Base-by-base conservation (phyloP, 129 eudicot genomes). In the Ambrosia trifida region DNA sequence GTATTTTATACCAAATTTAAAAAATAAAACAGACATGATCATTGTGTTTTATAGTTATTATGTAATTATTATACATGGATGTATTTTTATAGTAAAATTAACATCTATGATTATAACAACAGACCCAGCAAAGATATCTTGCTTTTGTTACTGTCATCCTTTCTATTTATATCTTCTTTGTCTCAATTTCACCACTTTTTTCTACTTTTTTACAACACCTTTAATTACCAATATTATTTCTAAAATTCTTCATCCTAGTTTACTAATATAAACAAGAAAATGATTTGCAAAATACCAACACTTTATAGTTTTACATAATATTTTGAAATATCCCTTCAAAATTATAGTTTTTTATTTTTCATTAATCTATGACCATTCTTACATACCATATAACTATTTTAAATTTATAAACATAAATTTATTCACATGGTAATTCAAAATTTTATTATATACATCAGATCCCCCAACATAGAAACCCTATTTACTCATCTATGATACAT, bases 121-220 rank as follows among this genome's bases (percentile, higher is more conserved):
- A 70, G 61, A 70, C 76, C 72, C 76, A 70, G 70, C 72, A 77
- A 77, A 69, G 66, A 77, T 64, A 70, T 70, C 40, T 70, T 77
- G 43, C 75, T 63, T 60, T 61, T 62, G 76, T 77, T 75, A 54
- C 56, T 75, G 79, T 75, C 79, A 66, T 75, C 73, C 73, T 66
- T 75, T 75, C 65, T 16, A 24, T 66, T 11, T 75, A 67, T 75
- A 53, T 66, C 57, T 75, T 66, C 28, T 76, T 76, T 47, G 51
- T 76, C 63, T 68, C n/a, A 33, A 0, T 47, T 60, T 77, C 58
- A 20, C 33, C 14, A 12, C 31, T 35, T 68, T 47, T 47, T 76
- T 68, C 45, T 7, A 13, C 28, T 11, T 9, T 47, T 40, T 20
- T 54, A 30, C 36, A 28, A 12, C 13, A 20, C 32, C 20, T 75